Conservation (phyloP, 257 asterid genomes). For the Solanum sejunctum region DNA sequence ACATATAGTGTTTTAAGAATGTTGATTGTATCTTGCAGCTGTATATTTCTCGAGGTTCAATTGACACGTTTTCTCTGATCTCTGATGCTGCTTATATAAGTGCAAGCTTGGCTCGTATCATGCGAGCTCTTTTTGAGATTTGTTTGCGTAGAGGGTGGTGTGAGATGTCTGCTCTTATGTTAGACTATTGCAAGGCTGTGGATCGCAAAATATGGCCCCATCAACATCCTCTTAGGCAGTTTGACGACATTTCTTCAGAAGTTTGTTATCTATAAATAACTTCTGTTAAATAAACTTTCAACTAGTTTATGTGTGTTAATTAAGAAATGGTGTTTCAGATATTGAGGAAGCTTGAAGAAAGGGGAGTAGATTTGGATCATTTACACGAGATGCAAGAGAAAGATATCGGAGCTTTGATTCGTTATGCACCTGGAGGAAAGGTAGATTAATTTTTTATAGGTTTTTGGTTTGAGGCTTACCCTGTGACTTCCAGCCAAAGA, state of each 20-base stretch:
- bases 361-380: conserved; percentile 66
- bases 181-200: conserved; percentile 94
- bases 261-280: conserved; percentile 20
- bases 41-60: conserved; percentile 76
- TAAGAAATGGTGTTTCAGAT: conserved; percentile 33
- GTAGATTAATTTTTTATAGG: conserved; percentile 19
- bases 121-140: conserved; percentile 94
- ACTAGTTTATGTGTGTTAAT: not conserved
- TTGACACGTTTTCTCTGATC: conserved; percentile 72
- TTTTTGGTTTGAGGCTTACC: conserved; percentile 5
- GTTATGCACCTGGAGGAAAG: conserved; percentile 95
- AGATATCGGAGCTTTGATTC: conserved; percentile 91
- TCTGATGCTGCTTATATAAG: conserved; percentile 92
- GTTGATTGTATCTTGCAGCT: conserved; percentile 44
- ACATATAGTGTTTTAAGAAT: not conserved
- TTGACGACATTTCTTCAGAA: conserved; percentile 77
- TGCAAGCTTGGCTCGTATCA: conserved; percentile 92
- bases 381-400: conserved; percentile 80
- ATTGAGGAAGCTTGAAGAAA: conserved; percentile 90
- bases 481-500: not conserved
- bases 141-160: conserved; percentile 96
- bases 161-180: conserved; percentile 79
- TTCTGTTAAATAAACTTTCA: not conserved
- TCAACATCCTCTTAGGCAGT: conserved; percentile 94
- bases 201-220: conserved; percentile 98